Evolutionary conservation across 768 basidiomycete genomes (phyloP).

Genomic region (Naganishia kalamii): DNA sequence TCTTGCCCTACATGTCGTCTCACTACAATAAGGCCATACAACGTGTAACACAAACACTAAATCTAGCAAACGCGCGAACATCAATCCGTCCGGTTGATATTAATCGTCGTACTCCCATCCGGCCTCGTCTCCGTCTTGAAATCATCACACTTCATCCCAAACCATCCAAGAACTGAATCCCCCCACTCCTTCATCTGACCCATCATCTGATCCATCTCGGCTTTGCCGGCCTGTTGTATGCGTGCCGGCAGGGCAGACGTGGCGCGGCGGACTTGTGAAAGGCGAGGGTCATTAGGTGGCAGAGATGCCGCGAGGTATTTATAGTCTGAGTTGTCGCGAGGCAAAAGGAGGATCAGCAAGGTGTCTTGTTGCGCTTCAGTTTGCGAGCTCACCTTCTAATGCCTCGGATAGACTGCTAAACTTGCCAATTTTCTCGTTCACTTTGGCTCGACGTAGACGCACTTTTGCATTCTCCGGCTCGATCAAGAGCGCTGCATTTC

Average conservation of each 20-base stretch:
- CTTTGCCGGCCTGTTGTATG: constrained; percentile 10
- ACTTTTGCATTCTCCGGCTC: constrained; percentile 7
- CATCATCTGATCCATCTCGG: constrained; percentile 9
- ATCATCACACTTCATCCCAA: constrained; percentile 16
- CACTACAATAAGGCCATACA: background rate
- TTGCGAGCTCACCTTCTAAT: background rate
- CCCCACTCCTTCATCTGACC: constrained; percentile 11
- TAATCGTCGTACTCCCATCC: constrained; percentile 5
- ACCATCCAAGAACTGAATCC: background rate
- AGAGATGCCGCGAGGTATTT: background rate
- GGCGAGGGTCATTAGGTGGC: background rate
- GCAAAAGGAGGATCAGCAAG: background rate
- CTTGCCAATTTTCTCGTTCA: constrained; percentile 7
- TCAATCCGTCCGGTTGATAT: constrained; percentile 2
- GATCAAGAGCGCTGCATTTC: background rate
- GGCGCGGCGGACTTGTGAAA: background rate
- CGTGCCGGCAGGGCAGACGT: background rate
- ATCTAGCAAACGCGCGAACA: background rate
- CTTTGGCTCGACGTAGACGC: constrained; percentile 7
- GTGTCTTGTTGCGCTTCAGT: background rate
- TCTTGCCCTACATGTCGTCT: no score
- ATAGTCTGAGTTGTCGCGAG: background rate
- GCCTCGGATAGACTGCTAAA: constrained; percentile 3
- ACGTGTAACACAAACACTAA: background rate
- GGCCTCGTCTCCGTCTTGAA: constrained; percentile 10